phyloP scores from a whole-genome alignment of 495 filamentous ascomycete genomes.

The Penicillium samsonianum region DNA sequence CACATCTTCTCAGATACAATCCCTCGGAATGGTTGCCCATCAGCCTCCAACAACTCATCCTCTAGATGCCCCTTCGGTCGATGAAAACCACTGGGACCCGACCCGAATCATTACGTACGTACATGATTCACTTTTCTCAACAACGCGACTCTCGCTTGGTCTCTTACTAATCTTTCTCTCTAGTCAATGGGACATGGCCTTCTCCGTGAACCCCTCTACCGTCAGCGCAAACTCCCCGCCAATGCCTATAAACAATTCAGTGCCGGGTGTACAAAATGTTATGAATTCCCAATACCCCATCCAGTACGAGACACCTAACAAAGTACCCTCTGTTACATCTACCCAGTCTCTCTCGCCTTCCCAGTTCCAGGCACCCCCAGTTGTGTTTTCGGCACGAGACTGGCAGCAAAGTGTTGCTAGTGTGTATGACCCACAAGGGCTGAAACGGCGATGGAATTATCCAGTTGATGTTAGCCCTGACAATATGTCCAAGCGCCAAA shows the following conservation, averaged over 20 bases:
- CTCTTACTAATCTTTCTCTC: slow-evolving; percentile 30
- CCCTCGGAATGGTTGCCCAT: slow-evolving; percentile 70
- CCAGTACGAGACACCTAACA: slow-evolving; percentile 40
- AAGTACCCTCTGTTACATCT: slow-evolving; percentile 35
- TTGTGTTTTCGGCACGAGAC: slow-evolving; percentile 88
- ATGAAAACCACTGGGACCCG: slow-evolving; percentile 84
- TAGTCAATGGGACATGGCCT: slow-evolving; percentile 91
- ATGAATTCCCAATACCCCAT: slow-evolving; percentile 40
- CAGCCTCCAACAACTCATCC: slow-evolving; percentile 46
- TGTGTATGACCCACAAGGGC: slow-evolving; percentile 72
- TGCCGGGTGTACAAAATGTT: slow-evolving; percentile 34
- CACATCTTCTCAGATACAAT: slow-evolving; percentile 70
- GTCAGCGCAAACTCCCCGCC: slow-evolving; percentile 54
- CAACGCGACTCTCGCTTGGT: background rate
- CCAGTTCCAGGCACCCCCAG: slow-evolving; percentile 56
- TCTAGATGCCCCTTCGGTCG: slow-evolving; percentile 60
- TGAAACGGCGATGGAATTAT: slow-evolving; percentile 73
- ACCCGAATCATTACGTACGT: slow-evolving; percentile 90
- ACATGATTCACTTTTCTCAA: background rate
- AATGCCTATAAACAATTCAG: slow-evolving; percentile 36
- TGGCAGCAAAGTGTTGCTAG: slow-evolving; percentile 96
- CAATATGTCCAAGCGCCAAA: slow-evolving; percentile 38
- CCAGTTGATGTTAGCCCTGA: slow-evolving; percentile 39
- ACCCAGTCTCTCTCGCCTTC: slow-evolving; percentile 55
- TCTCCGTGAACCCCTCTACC: slow-evolving; percentile 63